These are phyloP conservation scores for Shiraia bambusicola DNA, from an alignment of 2,329 filamentous ascomycete species.

Conservation along the genomic window DNA sequence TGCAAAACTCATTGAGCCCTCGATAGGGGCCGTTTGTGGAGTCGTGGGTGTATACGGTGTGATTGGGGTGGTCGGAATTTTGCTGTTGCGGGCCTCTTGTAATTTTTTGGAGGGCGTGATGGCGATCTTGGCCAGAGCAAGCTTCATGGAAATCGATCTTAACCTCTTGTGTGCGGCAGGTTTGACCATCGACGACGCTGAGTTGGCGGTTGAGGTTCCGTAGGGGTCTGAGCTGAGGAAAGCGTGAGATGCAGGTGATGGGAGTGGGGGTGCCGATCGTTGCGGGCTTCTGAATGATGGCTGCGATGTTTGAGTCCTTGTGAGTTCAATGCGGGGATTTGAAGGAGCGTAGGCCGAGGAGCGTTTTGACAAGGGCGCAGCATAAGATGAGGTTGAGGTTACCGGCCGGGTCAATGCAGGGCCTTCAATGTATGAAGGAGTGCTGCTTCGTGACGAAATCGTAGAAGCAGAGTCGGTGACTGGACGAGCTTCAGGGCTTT, in stretches of 20 bases:
- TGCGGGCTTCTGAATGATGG: conserved; percentile 24
- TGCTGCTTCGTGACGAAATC: conserved; percentile 28
- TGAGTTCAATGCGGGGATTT: conserved; percentile 17
- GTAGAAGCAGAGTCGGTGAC: conserved; percentile 26
- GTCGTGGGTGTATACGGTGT: conserved; percentile 39
- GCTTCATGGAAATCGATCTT: conserved; percentile 41
- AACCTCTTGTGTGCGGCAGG: conserved; percentile 39
- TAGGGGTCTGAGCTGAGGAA: conserved; percentile 44
- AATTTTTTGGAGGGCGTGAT: conserved; percentile 38
- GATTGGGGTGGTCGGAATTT: conserved; percentile 23
- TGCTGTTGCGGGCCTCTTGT: conserved; percentile 31
- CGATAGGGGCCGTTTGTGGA: conserved; percentile 35
- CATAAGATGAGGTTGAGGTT: conserved; percentile 22
- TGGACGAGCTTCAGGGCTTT: conserved; percentile 19
- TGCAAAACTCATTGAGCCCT: conserved; percentile 19
- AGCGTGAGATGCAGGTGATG: conserved; percentile 33
- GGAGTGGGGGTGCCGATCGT: conserved; percentile 30
- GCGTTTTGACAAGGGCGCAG: conserved; percentile 17
- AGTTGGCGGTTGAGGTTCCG: conserved; percentile 31
- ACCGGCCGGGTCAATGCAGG: conserved; percentile 21
- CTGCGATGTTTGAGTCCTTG: conserved; percentile 17
- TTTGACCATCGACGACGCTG: conserved; percentile 38
- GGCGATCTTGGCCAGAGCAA: conserved; percentile 42
- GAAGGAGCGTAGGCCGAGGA: conserved; percentile 33
- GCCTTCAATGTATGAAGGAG: conserved; percentile 23